Evolutionary conservation across 225 moss, liverwort and hornwort genomes (phyloP), one percentile per base, ranked within the genome.

Genomic region (Lunularia cruciata): DNA sequence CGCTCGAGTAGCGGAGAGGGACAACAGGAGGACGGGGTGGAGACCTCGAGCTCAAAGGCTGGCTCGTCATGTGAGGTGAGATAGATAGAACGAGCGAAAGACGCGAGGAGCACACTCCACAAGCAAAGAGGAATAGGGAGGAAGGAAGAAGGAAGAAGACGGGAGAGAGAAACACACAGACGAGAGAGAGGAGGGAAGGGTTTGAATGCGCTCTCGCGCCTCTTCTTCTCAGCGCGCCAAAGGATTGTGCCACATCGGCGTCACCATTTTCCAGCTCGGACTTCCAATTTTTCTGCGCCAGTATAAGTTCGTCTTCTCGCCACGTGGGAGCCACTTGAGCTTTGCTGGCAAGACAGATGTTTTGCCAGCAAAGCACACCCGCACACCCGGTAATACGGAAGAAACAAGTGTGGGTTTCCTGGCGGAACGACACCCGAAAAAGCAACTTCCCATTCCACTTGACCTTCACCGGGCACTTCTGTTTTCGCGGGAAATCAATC

Each of bases 181-280:
- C 12, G 42, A 61, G 18, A 22, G 16, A 42, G 52, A 63, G 33
- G 63, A 71, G 76, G 76, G 72, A 73, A 70, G 80, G 71, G 77
- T 82, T 82, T 82, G 77, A 82, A 82, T 82, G 74, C 66, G 35
- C 71, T 77, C 82, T 82, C 77, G 82, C 82, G 82, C 82, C 82
- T 82, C 75, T 79, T 75, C 82, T 82, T 73, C 70, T 31, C 37
- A 71, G 73, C 77, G 74, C 74, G 77, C 82, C 74, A 82, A 82
- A 67, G 54, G 43, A 30, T 26, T 33, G 39, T 30, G 43, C 74
- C 77, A 75, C 71, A n/a, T 81, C 76, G 60, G 6, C 60, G 38
- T 60, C 3, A 9, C 51, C n/a, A 1, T 15, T 51, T 67, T 67
- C 67, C 67, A 67, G 18, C 49, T 67, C 49, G 22, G 51, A 10